phyloP scores from a whole-genome alignment of 495 filamentous ascomycete genomes.

The Trichoderma asperelloides region DNA sequence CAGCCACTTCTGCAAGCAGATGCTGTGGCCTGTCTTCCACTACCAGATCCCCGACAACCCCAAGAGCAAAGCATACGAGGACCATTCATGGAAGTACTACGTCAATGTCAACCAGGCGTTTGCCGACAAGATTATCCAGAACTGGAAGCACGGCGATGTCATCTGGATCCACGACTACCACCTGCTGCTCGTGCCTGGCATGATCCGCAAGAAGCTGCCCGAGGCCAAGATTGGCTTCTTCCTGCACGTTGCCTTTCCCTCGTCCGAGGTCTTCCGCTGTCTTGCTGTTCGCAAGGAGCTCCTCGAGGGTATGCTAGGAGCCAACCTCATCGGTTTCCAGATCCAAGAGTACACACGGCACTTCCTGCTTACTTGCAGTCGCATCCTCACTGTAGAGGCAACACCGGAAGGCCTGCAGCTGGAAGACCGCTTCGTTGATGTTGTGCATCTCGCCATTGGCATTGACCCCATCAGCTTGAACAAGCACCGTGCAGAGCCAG shows the following conservation, averaged over 20 bases:
- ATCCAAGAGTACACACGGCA: slow-evolving; percentile 86
- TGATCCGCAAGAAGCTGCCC: slow-evolving; percentile 78
- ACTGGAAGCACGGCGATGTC: slow-evolving; percentile 83
- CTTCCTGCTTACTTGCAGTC: slow-evolving; percentile 88
- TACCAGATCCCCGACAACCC: slow-evolving; percentile 95
- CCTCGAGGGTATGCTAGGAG: slow-evolving; percentile 81
- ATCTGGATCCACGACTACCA: slow-evolving; percentile 97
- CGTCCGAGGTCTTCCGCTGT: slow-evolving; percentile 89
- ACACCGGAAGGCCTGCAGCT: slow-evolving; percentile 79
- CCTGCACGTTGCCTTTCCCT: slow-evolving; percentile 88
- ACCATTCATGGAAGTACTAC: slow-evolving; percentile 93
- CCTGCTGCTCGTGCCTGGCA: slow-evolving; percentile 78
- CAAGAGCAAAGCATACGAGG: slow-evolving; percentile 93
- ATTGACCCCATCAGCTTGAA: slow-evolving; percentile 74
- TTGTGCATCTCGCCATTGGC: slow-evolving; percentile 65
- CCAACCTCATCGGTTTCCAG: slow-evolving; percentile 86
- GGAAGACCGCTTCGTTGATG: slow-evolving; percentile 88
- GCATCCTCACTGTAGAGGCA: slow-evolving; percentile 76
- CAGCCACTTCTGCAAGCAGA: slow-evolving; percentile 85
- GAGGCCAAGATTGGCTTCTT: slow-evolving; percentile 94
- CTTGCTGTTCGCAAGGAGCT: slow-evolving; percentile 75
- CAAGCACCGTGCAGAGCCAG: slow-evolving; percentile 58
- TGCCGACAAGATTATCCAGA: slow-evolving; percentile 76
- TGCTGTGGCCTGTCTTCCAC: slow-evolving; percentile 87
- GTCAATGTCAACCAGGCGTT: slow-evolving; percentile 83